These are phyloP conservation scores for Solanum ahanhuiri DNA, from an alignment of 257 asterid genomes.

Conservation along the genomic window DNA sequence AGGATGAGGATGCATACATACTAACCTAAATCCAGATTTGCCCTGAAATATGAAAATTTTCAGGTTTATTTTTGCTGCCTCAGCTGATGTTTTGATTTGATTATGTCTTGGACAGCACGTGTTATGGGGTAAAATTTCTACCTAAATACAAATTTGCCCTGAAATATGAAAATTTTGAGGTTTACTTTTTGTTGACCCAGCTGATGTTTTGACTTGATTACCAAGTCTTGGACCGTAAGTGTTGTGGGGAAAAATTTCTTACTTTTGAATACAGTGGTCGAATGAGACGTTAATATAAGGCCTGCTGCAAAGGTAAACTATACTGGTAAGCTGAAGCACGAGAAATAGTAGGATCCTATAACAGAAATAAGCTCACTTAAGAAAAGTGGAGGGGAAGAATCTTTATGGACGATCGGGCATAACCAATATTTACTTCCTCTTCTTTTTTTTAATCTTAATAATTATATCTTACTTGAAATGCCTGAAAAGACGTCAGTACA, in stretches of 20 bases:
- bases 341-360: not conserved
- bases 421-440: not conserved
- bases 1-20: too few species aligned
- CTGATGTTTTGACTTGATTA: not conserved
- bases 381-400: not conserved
- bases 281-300: not conserved
- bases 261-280: not conserved
- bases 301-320: not conserved
- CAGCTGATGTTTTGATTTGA: too few species aligned
- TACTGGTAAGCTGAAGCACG: not conserved
- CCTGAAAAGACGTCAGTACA: not conserved
- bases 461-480: not conserved
- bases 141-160: not conserved
- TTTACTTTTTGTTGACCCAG: not conserved
- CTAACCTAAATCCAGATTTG: too few species aligned
- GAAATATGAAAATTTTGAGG: not conserved
- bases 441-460: not conserved
- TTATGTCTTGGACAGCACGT: not conserved
- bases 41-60: too few species aligned
- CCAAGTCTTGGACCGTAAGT: not conserved
- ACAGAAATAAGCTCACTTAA: not conserved
- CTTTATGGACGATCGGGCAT: not conserved
- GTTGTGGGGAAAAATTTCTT: not conserved
- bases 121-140: not conserved
- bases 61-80: too few species aligned